Conservation (phyloP, 129 eudicot genomes). For the Mikania micrantha region DNA sequence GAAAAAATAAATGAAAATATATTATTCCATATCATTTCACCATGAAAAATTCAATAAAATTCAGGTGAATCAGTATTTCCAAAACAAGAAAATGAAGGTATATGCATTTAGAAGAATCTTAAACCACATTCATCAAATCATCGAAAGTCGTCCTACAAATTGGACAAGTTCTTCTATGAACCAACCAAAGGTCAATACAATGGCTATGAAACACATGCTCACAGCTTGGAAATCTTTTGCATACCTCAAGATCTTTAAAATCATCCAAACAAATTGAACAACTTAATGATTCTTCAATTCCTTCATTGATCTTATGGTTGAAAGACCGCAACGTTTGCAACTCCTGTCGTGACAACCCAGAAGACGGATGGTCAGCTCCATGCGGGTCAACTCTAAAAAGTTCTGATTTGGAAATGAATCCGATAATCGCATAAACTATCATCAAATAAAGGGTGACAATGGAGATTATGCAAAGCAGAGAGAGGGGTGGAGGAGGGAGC, state of each 20-base stretch:
- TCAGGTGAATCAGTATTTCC: constrained; percentile 2
- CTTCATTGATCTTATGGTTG: constrained; percentile 12
- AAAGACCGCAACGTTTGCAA: constrained; percentile 39
- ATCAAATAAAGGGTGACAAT: constrained; percentile 46
- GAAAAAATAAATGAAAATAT: not conserved
- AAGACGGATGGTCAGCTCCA: not conserved
- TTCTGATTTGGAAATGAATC: constrained; percentile 36
- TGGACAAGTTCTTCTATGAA: constrained; percentile 55
- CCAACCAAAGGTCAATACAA: constrained; percentile 64
- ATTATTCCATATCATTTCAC: not conserved
- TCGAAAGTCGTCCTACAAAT: constrained; percentile 39
- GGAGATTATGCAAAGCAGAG: constrained; percentile 41
- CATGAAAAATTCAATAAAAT: not conserved
- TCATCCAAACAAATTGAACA: constrained; percentile 70
- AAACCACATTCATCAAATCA: constrained; percentile 23
- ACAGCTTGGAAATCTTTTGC: constrained; percentile 59
- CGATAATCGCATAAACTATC: constrained; percentile 52
- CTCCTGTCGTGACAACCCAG: constrained; percentile 51
- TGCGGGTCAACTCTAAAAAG: constrained; percentile 10
- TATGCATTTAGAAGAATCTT: constrained; percentile 4
- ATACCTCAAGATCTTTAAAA: constrained; percentile 38
- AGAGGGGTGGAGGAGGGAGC: constrained; percentile 54
- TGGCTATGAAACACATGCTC: constrained; percentile 54
- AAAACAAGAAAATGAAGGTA: not conserved
- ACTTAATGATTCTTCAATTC: not conserved